These are phyloP conservation scores for Fusarium fracticaudum DNA, from an alignment of 2,329 filamentous ascomycete species.

Conservation along the genomic window DNA sequence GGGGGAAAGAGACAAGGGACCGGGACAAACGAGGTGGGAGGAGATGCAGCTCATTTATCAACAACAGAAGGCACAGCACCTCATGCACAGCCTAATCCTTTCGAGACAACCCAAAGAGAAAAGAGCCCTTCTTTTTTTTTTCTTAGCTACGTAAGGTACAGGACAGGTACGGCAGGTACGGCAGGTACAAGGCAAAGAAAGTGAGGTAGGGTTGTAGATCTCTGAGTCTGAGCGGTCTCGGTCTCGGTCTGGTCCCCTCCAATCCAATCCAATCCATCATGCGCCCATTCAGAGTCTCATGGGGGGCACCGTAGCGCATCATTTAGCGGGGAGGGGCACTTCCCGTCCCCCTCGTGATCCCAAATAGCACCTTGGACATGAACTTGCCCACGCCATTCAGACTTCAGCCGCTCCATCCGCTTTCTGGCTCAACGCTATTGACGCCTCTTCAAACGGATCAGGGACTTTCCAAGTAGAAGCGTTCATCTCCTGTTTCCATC, in stretches of 20 bases:
- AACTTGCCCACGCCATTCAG: slow-evolving; percentile 7
- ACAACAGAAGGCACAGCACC: slow-evolving; percentile 4
- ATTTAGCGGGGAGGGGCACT: neutral
- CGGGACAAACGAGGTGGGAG: slow-evolving; percentile 7
- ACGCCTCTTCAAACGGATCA: slow-evolving; percentile 11
- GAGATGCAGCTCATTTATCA: slow-evolving; percentile 30
- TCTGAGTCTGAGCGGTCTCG: neutral
- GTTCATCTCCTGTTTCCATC: neutral
- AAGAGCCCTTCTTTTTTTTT: neutral
- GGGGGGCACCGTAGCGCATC: neutral
- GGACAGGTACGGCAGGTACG: slow-evolving; percentile 5
- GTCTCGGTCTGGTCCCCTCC: slow-evolving; percentile 32
- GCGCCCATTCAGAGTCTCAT: slow-evolving; percentile 25
- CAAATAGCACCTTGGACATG: neutral
- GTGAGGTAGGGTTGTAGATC: slow-evolving; percentile 26
- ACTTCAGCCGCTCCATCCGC: slow-evolving; percentile 17
- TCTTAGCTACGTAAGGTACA: slow-evolving; percentile 6
- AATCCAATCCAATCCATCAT: slow-evolving; percentile 8
- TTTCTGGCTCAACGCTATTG: slow-evolving; percentile 15
- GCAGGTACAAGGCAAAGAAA: slow-evolving; percentile 11
- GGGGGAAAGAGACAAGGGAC: neutral
- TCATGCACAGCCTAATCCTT: neutral
- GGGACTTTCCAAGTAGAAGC: neutral
- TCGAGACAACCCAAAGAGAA: neutral
- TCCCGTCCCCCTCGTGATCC: slow-evolving; percentile 32